phyloP scores from a whole-genome alignment of 2,329 filamentous ascomycete species.

The Chalaropsis ovoidea region DNA sequence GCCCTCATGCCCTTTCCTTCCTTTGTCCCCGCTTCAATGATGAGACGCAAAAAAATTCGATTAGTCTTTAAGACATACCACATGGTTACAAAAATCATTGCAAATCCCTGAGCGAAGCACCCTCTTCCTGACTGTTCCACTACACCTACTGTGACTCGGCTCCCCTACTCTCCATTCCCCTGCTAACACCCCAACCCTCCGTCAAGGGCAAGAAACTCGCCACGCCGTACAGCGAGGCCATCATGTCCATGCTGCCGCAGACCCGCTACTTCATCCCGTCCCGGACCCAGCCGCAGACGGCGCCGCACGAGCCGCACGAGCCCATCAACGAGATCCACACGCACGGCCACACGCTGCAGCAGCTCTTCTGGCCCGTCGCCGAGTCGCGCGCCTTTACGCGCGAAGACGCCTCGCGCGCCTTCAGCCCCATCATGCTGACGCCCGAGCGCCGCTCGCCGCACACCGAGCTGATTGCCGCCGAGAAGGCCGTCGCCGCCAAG shows the following conservation, averaged over 20 bases:
- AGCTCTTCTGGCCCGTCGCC: constrained; percentile 54
- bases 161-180: constrained; percentile 1
- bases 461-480: constrained; percentile 49
- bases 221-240: constrained; percentile 61
- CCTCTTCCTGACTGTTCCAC: neutral
- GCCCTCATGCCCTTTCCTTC: constrained; percentile 16
- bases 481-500: constrained; percentile 39
- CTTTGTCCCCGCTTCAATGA: constrained; percentile 35
- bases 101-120: constrained; percentile 55
- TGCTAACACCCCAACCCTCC: constrained; percentile 27
- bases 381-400: constrained; percentile 56
- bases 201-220: constrained; percentile 65
- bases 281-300: neutral
- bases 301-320: constrained; percentile 38
- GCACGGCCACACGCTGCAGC: constrained; percentile 51
- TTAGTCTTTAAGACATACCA: constrained; percentile 98
- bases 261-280: constrained; percentile 40
- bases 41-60: constrained; percentile 67
- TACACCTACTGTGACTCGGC: too few relatives aligned
- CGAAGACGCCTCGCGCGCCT: constrained; percentile 55
- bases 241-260: constrained; percentile 69
- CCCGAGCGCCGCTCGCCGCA: constrained; percentile 53
- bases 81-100: constrained; percentile 78
- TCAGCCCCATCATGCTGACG: constrained; percentile 50
- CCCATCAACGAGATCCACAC: constrained; percentile 55